Base-by-base conservation (phyloP, 805 yeast species). In the Metschnikowia gruessii region DNA sequence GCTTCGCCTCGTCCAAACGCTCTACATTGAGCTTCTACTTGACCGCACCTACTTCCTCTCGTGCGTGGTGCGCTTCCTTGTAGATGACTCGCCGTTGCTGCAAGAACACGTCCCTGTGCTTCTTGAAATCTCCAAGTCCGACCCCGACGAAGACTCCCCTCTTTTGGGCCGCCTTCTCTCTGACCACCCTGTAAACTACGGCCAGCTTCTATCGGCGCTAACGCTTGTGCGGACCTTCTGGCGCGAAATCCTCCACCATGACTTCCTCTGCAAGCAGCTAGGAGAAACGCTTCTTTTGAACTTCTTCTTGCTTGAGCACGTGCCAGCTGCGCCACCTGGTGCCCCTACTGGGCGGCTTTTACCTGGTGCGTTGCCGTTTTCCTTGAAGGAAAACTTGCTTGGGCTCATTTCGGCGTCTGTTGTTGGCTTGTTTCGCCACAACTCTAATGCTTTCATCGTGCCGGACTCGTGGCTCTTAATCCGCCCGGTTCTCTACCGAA, bases 201-300 rank as follows among this genome's bases (percentile, higher is more conserved):
- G 75, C 12, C 72, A 61, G 46, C 55, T 68, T 33, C 57, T 72
- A 29, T 56, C 65, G 12, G 61, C 66, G 3, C 49, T 72, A 15
- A 73, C 86, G 3, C 66, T 87, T 3, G 61, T 85, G 5, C 76
- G 80, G 49, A 69, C 83, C 19, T 85, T 87, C 56, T 90, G 96
- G 96, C 69, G 70, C 43, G 85, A 83, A 42, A 65, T 88, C 2
- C 63, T 82, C 3, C 68, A 72, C 33, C 59, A 68, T 4, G 87
- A 83, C 37, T 77, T 76, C 52, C 61, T 84, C 17, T 74, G 87
- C 21, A 85, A 85, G 51, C 85, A 81, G 49, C 62, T 86, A 11
- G 78, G 85, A 22, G 90, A 83, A 53, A 69, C 73, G 4, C 65
- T 88, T 47, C 64, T 87, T 2, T 59, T 75, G 37, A 75, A 73